phyloP scores from a whole-genome alignment of 352 stramenopile genomes.

The Globisporangium rhizosaccharum region DNA sequence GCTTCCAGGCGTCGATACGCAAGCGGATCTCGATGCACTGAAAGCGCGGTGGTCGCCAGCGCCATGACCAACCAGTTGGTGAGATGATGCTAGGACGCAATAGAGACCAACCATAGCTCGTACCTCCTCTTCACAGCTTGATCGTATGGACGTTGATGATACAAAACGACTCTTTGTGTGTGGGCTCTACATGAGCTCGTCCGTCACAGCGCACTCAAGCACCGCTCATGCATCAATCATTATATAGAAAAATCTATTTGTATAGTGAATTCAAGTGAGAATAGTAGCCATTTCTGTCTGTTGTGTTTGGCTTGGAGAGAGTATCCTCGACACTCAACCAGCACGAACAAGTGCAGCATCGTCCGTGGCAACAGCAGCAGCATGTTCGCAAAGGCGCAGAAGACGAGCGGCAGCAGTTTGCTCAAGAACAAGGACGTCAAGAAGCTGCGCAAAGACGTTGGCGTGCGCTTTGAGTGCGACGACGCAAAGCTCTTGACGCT shows the following conservation, averaged over 20 bases:
- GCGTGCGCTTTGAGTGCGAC: slow-evolving; percentile 25
- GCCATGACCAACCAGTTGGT: neutral
- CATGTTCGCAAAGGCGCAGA: slow-evolving; percentile 81
- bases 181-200: too few species aligned
- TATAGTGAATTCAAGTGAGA: neutral
- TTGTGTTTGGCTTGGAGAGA: too few species aligned
- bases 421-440: slow-evolving; percentile 85
- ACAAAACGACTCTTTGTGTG: too few species aligned
- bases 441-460: slow-evolving; percentile 70
- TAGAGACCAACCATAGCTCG: neutral
- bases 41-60: slow-evolving; percentile 23
- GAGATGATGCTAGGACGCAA: neutral
- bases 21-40: slow-evolving; percentile 52
- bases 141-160: too few species aligned
- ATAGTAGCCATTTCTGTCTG: neutral
- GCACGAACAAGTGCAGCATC: neutral
- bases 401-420: slow-evolving; percentile 72
- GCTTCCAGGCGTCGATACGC: slow-evolving; percentile 62
- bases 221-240: too few species aligned
- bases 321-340: neutral
- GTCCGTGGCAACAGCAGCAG: neutral
- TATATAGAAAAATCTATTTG: neutral
- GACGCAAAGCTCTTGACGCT: slow-evolving; percentile 34
- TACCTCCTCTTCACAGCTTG: too few species aligned
- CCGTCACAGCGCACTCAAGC: too few species aligned